Evolutionary conservation across 768 basidiomycete species (phyloP).

Genomic region (Pulveroboletus sp.): DNA sequence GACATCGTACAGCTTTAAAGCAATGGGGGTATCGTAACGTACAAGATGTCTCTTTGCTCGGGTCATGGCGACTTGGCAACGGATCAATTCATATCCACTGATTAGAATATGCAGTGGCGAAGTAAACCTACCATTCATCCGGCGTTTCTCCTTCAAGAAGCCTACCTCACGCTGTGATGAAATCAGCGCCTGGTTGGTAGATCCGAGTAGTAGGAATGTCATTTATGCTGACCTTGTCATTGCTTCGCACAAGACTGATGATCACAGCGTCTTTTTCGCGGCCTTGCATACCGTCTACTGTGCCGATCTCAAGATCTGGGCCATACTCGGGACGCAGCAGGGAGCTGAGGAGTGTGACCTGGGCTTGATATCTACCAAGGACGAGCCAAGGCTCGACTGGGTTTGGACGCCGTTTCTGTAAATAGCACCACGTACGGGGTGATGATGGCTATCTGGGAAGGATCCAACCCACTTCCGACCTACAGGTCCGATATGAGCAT

Average conservation of each 20-base stretch:
- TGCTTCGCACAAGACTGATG: conserved; percentile 90
- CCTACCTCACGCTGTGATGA: conserved; percentile 78
- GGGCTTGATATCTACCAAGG: conserved; percentile 76
- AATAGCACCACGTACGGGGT: conserved; percentile 57
- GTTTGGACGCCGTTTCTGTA: neutral
- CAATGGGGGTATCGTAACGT: conserved; percentile 25
- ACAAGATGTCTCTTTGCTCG: conserved; percentile 86
- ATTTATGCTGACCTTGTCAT: conserved; percentile 59
- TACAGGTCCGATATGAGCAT: conserved; percentile 25
- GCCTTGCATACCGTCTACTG: conserved; percentile 97
- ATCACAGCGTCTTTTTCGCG: conserved; percentile 94
- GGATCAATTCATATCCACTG: neutral
- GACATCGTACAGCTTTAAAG: neutral
- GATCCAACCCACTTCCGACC: conserved; percentile 59
- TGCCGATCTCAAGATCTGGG: conserved; percentile 79
- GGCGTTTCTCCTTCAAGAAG: conserved; percentile 88
- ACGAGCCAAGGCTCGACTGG: neutral
- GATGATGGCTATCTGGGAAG: conserved; percentile 81
- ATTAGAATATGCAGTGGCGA: neutral
- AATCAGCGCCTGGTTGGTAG: neutral
- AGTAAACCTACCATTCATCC: conserved; percentile 72
- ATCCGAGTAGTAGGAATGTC: too few species aligned
- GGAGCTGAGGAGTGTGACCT: conserved; percentile 81
- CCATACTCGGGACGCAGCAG: conserved; percentile 73
- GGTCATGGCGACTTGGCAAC: conserved; percentile 80